Base-by-base conservation (phyloP, 2,329 filamentous ascomycete species). In the Ophiostoma perfectum region DNA sequence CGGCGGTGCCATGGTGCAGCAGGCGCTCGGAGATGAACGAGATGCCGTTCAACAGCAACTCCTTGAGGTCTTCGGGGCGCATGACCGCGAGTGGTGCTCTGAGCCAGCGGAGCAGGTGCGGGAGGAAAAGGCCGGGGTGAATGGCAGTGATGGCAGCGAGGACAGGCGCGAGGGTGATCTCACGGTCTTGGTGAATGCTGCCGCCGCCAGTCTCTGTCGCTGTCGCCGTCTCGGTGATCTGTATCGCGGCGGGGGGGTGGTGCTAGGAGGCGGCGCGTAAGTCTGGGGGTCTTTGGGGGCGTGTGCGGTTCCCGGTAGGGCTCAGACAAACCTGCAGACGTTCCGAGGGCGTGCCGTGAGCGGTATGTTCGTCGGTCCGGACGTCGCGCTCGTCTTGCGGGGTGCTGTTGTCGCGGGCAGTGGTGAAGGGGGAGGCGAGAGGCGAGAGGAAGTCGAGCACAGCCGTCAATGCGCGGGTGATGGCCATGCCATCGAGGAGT, bases 11-110 rank as follows among this genome's bases (percentile, higher is more conserved):
- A 69, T 67, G 71, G 39, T 52, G 55, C 16, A 68, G 63, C 7
- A 73, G 42, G 39, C 67, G 66, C 39, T 71, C 71, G 1, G 70
- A 71, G 11, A 73, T 58, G 42, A 71, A 72, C 0, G 70, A 70
- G 44, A 70, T 65, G 70, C 71, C 70, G 49, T 72, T 70, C 58
- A 67, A 58, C 14, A 71, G 39, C 67, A 72, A 64, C 64, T 70
- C 69, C 18, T 60, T 67, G 38, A 70, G 7, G 36, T 16, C 42
- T n/a, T 67, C 71, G n/a, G 70, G 67, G 65, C 69, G 69, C 71
- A 72, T 72, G 62, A 70, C 70, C 55, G 70, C 68, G 42, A 39
- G 67, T 16, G 36, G 41, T 64, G 68, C 68, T 49, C 68, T 67
- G 41, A 68, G 68, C 70, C 70, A 70, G 66, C 41, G 16, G 38